phyloP scores from a whole-genome alignment of 805 yeast genomes.

The Myxozyma neotropica region DNA sequence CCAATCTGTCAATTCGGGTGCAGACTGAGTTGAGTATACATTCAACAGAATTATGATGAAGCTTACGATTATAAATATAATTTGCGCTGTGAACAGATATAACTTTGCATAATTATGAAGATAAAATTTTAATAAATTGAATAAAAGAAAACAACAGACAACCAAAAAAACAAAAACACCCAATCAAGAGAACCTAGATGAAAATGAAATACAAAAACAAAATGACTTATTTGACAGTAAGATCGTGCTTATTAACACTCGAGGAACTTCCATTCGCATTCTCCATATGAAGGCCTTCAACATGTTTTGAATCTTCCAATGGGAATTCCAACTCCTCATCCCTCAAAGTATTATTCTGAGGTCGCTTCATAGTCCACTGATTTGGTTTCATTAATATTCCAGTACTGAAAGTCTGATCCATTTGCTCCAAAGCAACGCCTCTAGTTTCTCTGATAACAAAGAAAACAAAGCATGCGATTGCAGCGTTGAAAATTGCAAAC shows the following conservation, averaged over 20 bases:
- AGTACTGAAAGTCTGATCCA: conserved; percentile 62
- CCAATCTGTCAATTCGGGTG: no score
- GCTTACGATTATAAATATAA: no score
- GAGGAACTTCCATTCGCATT: not conserved
- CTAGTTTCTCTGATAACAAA: conserved; percentile 65
- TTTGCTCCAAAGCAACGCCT: conserved; percentile 71
- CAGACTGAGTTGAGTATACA: no score
- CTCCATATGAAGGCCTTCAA: not conserved
- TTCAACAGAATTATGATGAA: no score
- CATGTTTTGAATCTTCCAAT: not conserved
- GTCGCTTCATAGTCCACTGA: conserved; percentile 21
- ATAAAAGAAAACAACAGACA: no score
- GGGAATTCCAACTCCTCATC: not conserved
- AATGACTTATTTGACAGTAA: not conserved
- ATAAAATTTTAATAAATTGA: not conserved
- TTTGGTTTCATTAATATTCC: conserved; percentile 25
- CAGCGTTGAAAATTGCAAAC: conserved; percentile 29
- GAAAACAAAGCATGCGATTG: conserved; percentile 52
- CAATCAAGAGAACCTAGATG: not conserved
- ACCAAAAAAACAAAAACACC: not conserved
- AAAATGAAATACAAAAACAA: not conserved
- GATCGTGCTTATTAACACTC: no score
- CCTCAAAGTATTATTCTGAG: not conserved
- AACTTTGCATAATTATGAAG: not conserved
- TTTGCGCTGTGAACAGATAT: no score